A percentile compares a stretch with the other conserved stretches of the same genome.
These are phyloP conservation scores for Sarocladiaceae sp. DNA, from an alignment of 2,329 filamentous ascomycete species.

Conservation along the genomic window DNA sequence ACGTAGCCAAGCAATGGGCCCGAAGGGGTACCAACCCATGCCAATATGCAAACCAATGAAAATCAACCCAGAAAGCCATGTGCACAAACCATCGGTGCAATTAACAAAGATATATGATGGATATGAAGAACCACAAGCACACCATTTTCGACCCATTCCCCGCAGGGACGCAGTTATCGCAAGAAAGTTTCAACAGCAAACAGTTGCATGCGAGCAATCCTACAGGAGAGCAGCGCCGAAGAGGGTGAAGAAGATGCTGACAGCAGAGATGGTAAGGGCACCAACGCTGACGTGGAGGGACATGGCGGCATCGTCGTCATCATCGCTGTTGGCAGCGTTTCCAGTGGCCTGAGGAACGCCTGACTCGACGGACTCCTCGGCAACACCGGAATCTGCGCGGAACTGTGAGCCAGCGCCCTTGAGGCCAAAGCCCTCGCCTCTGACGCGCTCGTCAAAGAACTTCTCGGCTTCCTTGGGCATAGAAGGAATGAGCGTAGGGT, in stretches of 20 bases:
- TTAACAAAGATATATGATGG: constrained; percentile 3
- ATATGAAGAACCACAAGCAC: not conserved
- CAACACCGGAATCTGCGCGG: constrained; percentile 40
- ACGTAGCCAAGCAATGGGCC: not conserved
- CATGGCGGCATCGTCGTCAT: constrained; percentile 26
- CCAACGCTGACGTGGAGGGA: constrained; percentile 24
- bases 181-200: not conserved
- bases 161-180: not conserved
- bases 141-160: not conserved
- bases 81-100: not conserved
- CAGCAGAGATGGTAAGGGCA: constrained; percentile 30
- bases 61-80: not conserved
- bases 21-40: not conserved
- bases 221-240: constrained; percentile 37
- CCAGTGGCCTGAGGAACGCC: constrained; percentile 26
- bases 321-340: constrained; percentile 11
- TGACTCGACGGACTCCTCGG: constrained; percentile 35
- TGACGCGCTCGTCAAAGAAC: constrained; percentile 50
- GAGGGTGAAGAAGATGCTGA: constrained; percentile 30
- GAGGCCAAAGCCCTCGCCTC: constrained; percentile 50
- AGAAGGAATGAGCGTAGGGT: constrained; percentile 43
- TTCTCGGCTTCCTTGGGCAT: constrained; percentile 47
- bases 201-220: not conserved
- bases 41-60: not conserved
- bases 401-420: constrained; percentile 50